Conservation (phyloP, 2,329 filamentous ascomycete genomes). For the Claviceps sp. region DNA sequence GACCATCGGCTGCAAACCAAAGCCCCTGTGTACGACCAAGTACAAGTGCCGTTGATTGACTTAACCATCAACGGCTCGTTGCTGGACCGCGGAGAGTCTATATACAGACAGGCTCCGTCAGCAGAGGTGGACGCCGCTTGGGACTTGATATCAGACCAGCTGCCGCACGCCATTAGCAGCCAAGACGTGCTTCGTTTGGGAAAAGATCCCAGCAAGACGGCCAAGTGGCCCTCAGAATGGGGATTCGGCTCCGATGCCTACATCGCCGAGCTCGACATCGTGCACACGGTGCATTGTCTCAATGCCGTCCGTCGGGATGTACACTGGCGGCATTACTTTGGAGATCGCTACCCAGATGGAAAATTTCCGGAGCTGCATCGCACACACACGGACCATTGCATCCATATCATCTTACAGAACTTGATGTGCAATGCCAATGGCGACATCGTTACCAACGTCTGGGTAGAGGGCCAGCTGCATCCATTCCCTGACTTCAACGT, state of each 20-base stretch:
- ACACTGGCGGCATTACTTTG: constrained; percentile 5
- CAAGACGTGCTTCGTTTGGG: constrained; percentile 15
- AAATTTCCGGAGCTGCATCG: constrained; percentile 8
- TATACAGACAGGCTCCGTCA: constrained; percentile 8
- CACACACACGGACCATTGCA: constrained; percentile 9
- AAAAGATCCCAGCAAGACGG: constrained; percentile 15
- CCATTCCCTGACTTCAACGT: constrained; percentile 10
- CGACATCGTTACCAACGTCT: constrained; percentile 8
- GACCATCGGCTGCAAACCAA: not conserved
- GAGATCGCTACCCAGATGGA: not conserved
- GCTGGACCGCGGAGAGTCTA: not conserved
- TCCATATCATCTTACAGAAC: constrained; percentile 8
- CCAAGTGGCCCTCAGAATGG: constrained; percentile 16
- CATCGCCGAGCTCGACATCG: constrained; percentile 19
- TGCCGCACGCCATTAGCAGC: constrained; percentile 10
- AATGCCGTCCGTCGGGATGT: constrained; percentile 9
- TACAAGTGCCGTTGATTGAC: not conserved
- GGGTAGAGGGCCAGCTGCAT: constrained; percentile 6
- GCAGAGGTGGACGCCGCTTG: constrained; percentile 12
- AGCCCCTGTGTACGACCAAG: constrained; percentile 1
- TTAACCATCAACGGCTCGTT: not conserved
- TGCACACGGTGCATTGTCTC: constrained; percentile 14
- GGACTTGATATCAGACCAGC: constrained; percentile 6
- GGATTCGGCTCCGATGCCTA: constrained; percentile 19
- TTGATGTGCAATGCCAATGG: constrained; percentile 10